Conservation (phyloP, 75 land plant genomes). For the Isoetes taiwanensis region DNA sequence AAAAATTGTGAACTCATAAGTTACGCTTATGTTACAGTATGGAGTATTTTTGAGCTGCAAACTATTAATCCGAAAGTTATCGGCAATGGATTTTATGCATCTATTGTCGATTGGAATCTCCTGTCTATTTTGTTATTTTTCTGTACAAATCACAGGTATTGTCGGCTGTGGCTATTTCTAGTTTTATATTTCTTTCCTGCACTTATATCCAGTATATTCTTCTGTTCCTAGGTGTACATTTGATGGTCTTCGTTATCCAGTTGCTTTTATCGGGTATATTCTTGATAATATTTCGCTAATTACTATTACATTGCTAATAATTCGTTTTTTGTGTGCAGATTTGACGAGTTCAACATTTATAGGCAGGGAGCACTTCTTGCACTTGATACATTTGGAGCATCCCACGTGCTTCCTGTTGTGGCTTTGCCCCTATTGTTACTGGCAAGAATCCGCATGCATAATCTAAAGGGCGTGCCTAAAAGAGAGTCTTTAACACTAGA, state of each 20-base stretch:
- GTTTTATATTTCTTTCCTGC: not conserved
- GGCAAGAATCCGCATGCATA: not conserved
- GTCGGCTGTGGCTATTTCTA: not conserved
- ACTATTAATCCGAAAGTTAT: conserved; percentile 12
- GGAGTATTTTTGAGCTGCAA: conserved; percentile 55
- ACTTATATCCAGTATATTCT: not conserved
- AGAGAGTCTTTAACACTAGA: not conserved
- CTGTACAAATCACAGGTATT: conserved; percentile 78
- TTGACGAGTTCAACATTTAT: conserved; percentile 72
- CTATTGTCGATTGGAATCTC: conserved; percentile 66
- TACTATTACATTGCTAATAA: not conserved
- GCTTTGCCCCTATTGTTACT: conserved; percentile 57
- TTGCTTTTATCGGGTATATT: conserved; percentile 85
- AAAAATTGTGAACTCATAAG: not conserved
- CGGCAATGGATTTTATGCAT: conserved; percentile 5
- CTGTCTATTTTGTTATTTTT: conserved; percentile 66
- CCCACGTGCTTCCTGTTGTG: conserved; percentile 65
- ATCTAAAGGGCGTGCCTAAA: not conserved
- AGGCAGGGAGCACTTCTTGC: conserved; percentile 80
- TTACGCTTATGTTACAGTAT: conserved; percentile 33
- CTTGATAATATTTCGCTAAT: not conserved
- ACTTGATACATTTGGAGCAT: conserved; percentile 87
- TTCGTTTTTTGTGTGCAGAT: conserved; percentile 35
- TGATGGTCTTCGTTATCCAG: conserved; percentile 87
- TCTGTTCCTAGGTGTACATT: conserved; percentile 64